A percentile compares a stretch with the other conserved stretches of the same genome.
phyloP scores from a whole-genome alignment of 495 filamentous ascomycete species.

The Penicillium dipodomyicola region DNA sequence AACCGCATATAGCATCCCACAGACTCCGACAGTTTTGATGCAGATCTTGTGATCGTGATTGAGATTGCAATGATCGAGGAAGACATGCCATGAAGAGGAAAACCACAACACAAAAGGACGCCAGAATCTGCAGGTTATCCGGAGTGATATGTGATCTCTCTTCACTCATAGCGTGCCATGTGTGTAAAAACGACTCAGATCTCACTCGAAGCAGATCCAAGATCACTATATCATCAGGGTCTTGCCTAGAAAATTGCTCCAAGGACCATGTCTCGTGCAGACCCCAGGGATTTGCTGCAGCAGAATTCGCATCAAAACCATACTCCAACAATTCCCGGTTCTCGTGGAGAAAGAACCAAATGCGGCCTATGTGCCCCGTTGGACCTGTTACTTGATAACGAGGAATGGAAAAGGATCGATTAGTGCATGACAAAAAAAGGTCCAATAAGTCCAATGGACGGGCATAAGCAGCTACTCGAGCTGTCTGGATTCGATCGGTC shows the following conservation, averaged over 20 bases:
- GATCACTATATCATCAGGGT: conserved; percentile 42
- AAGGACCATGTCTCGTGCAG: conserved; percentile 21
- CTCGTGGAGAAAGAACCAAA: conserved; percentile 39
- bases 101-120: conserved; percentile 43
- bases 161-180: conserved; percentile 41
- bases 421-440: conserved; percentile 43
- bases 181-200: conserved; percentile 43
- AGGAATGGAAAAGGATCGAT: conserved; percentile 29
- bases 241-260: conserved; percentile 27
- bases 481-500: conserved; percentile 40
- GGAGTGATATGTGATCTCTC: conserved; percentile 45
- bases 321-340: conserved; percentile 38
- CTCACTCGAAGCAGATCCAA: conserved; percentile 47
- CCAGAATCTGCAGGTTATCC: conserved; percentile 48
- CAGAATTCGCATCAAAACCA: conserved; percentile 29
- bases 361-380: conserved; percentile 30
- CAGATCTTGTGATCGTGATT: conserved; percentile 29
- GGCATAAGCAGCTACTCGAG: conserved; percentile 41
- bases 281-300: conserved; percentile 32
- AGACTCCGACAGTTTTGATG: conserved; percentile 31
- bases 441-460: conserved; percentile 40
- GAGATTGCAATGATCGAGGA: conserved; percentile 26
- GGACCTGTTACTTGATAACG: conserved; percentile 24
- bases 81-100: conserved; percentile 37
- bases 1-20: conserved; percentile 39